Conservation (phyloP, 2,329 filamentous ascomycete species). For the Claviceps paspali region DNA sequence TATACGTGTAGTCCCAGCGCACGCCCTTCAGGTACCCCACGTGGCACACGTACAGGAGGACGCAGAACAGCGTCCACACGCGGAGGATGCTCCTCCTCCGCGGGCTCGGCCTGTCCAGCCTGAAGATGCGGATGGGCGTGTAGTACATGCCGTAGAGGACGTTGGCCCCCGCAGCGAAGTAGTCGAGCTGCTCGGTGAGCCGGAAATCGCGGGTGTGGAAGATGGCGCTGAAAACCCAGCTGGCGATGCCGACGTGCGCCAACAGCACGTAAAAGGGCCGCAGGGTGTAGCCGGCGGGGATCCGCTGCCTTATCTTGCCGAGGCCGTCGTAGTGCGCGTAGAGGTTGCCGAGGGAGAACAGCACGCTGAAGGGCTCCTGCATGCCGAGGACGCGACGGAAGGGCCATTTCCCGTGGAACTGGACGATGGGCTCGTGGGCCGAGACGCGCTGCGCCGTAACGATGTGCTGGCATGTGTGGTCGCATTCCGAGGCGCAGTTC, state of each 20-base stretch:
- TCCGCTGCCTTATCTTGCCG: constrained; percentile 47
- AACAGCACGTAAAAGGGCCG: constrained; percentile 68
- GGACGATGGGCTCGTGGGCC: constrained; percentile 54
- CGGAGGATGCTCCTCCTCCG: constrained; percentile 39
- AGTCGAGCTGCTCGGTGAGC: constrained; percentile 85
- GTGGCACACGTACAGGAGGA: constrained; percentile 56
- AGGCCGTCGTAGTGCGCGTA: constrained; percentile 72
- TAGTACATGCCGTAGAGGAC: constrained; percentile 89
- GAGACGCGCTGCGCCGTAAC: constrained; percentile 58
- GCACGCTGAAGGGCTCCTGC: constrained; percentile 85
- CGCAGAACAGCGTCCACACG: constrained; percentile 62
- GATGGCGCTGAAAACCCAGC: constrained; percentile 78
- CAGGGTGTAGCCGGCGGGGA: constrained; percentile 61
- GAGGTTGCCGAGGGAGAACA: constrained; percentile 88
- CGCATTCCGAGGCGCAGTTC: constrained; percentile 87
- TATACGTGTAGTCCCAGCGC: constrained; percentile 91
- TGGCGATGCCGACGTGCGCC: constrained; percentile 64
- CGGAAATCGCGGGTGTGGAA: constrained; percentile 85
- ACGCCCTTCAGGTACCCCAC: constrained; percentile 73
- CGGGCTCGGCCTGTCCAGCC: constrained; percentile 48
- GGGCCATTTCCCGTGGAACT: constrained; percentile 99
- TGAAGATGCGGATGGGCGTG: constrained; percentile 64
- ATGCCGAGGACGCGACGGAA: constrained; percentile 82
- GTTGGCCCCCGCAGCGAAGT: constrained; percentile 80
- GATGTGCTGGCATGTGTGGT: constrained; percentile 95